Conservation (phyloP, 306 rosid genomes). For the Calophaca sinica region DNA sequence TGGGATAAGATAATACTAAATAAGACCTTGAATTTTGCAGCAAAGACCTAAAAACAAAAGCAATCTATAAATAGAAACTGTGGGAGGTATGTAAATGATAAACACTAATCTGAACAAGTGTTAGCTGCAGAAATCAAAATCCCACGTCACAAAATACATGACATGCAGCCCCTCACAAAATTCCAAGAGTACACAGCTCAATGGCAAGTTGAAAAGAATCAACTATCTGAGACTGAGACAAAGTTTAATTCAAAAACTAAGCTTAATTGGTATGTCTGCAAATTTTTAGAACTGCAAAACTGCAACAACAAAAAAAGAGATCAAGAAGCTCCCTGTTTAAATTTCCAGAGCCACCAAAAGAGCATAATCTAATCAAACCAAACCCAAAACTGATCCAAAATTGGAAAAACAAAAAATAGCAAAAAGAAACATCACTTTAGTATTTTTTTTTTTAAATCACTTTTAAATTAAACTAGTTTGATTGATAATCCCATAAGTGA, state of each 20-base stretch:
- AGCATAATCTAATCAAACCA: constrained; percentile 47
- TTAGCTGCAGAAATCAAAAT: constrained; percentile 20
- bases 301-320: neutral
- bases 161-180: constrained; percentile 40
- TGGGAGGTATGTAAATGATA: neutral
- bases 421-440: neutral
- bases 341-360: constrained; percentile 53
- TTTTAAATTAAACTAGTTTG: neutral
- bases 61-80: constrained; percentile 36
- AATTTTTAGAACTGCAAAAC: constrained; percentile 6
- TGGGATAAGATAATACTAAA: neutral
- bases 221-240: constrained; percentile 9
- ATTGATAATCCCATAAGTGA: neutral
- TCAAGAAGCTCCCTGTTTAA: constrained; percentile 28
- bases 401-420: constrained; percentile 21
- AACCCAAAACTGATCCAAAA: constrained; percentile 27
- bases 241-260: neutral
- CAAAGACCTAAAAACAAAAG: constrained; percentile 29
- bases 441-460: no score
- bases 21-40: constrained; percentile 30
- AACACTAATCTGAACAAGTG: constrained; percentile 31
- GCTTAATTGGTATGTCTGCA: neutral
- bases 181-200: constrained; percentile 1
- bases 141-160: constrained; percentile 19
- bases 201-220: constrained; percentile 1